Evolutionary conservation across 805 yeast species (phyloP), one percentile per base, ranked within the genome.

Genomic region (Ogataea pini): DNA sequence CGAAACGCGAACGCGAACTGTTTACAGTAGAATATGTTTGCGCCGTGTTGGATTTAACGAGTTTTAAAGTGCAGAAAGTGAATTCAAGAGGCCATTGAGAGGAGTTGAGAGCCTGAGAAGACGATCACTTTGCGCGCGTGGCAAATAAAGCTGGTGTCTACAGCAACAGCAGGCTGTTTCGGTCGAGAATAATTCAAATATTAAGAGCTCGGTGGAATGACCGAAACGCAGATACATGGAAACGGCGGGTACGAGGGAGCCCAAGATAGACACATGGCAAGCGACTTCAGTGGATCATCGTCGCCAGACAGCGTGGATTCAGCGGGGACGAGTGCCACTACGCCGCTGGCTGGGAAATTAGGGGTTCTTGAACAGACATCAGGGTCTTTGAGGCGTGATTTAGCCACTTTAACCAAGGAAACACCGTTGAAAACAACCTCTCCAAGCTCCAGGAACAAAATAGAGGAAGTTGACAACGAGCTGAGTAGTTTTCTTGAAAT

Each of bases 381-480:
- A 17, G 39, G 25, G 18, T 9, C 33, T 12, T 18, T 24, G 29
- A 18, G 14, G 25, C 27, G 38, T 17, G 42, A 39, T 34, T 46
- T 14, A 42, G 39, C 19, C 4, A 40, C 44, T 27, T 42, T 24
- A 18, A 16, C 20, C 9, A 32, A 48, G 25, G 41, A 34, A 13
- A 46, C 36, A 24, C 37, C 47, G n/a, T 34, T 42, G 18, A 49
- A 44, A 38, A 34, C 46, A 4, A 17, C 28, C 5, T 22, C 25
- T 8, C 25, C 7, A 36, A 16, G 14, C 31, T 25, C 27, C 42
- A 41, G 29, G 20, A 51, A 57, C 42, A 58, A 54, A 31, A 47
- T 57, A 25, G 61, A 56, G 36, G 56, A 56, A 36, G 51, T 59
- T 42, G 62, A 59, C 39, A 29, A 19, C 28, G 58, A 54, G 32